Evolutionary conservation across 2,329 filamentous ascomycete species (phyloP), one percentile per base, ranked within the genome.

Genomic region (Clathrospora elynae): DNA sequence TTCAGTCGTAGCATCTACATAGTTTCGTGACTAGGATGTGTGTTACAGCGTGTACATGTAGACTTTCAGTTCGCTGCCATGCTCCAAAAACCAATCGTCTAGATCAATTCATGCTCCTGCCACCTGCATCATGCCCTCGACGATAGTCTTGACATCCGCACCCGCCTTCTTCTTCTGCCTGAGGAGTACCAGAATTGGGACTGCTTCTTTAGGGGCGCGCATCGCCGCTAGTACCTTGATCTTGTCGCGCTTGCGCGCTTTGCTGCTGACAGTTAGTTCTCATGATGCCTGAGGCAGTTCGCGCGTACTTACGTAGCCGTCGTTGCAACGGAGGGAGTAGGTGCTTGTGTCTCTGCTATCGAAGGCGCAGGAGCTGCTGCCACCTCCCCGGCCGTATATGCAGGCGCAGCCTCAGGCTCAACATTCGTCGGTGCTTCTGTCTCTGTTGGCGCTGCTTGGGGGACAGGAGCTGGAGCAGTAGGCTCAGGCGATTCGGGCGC

Each of bases 161-260:
- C 62, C 62, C 6, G 50, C 53, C 28, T 54, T 55, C 42, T 59
- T 63, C 38, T 59, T 53, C 18, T 55, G 49, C 9, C 50, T 39
- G 2, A 66, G 50, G 11, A 52, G 37, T 20, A 53, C 38, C 2
- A 61, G 43, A 7, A 59, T 45, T 0, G 47, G 46, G 4, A 41
- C 30, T 8, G 33, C 51, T 17, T 54, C 50, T 22, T 46, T 47
- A 14, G 44, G 44, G 14, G 40, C 43, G 13, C 37, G 45, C 23
- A 49, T 23, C 1, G 42, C 23, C 3, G 35, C 31, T 32, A 44
- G 13, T 17, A 33, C 14, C 18, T 47, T 43, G 32, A 48, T 17
- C n/a, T 33, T 54, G 35, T 48, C 45, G 17, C 45, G 41, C 36
- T 38, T 46, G 20, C 35, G 34, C 12, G 26, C 30, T 22, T 37